A percentile compares a stretch with the other conserved stretches of the same genome.
These are phyloP conservation scores for Rhynchosporium agropyri DNA, from an alignment of 2,329 filamentous ascomycete species.

Conservation along the genomic window DNA sequence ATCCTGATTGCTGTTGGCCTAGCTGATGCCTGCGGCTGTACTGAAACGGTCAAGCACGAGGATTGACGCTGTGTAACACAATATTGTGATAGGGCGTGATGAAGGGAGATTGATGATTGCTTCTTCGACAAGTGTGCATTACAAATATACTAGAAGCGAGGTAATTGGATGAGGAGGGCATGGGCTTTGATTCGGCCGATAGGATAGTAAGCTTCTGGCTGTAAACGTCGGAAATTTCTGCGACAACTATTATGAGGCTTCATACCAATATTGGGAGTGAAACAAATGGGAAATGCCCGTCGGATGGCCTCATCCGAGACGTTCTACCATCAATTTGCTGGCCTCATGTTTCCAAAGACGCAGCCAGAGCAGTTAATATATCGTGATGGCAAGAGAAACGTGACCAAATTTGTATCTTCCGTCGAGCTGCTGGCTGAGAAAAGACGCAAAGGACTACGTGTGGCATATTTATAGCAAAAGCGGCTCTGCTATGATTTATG, in stretches of 20 bases:
- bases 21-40: neutral
- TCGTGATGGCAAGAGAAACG: neutral
- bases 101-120: neutral
- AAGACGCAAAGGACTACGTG: neutral
- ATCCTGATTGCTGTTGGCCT: neutral
- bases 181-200: neutral
- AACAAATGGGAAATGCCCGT: neutral
- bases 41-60: neutral
- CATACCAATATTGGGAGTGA: neutral
- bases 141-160: conserved; percentile 6
- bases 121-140: neutral
- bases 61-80: conserved; percentile 1
- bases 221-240: neutral
- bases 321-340: neutral
- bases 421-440: neutral
- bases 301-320: neutral
- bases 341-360: neutral
- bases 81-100: neutral
- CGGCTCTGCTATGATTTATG: conserved; percentile 8
- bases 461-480: neutral
- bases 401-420: neutral
- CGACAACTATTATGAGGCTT: neutral
- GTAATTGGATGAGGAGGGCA: neutral
- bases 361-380: neutral
- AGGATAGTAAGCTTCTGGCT: neutral